Percentiles rank a stretch among this genome's conserved stretches.
These are phyloP conservation scores for Xerocomellus intermedius DNA, from an alignment of 768 basidiomycete species.

Conservation along the genomic window DNA sequence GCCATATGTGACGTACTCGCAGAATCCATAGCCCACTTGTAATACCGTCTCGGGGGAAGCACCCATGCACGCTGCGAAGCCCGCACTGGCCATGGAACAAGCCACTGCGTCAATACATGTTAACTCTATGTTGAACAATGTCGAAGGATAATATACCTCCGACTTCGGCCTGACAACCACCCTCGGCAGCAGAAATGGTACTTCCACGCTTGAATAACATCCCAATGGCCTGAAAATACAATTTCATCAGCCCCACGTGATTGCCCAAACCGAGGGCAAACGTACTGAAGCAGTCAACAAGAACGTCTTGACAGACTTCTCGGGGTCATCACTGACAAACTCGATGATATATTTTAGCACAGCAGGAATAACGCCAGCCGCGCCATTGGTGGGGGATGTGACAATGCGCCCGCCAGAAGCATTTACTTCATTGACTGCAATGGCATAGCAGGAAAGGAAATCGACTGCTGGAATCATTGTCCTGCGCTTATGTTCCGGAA, in stretches of 20 bases:
- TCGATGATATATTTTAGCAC: constrained; percentile 89
- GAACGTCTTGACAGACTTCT: constrained; percentile 87
- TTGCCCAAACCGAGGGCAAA: constrained; percentile 7
- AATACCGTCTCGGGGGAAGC: constrained; percentile 81
- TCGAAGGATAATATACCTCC: constrained; percentile 53
- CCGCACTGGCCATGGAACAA: constrained; percentile 93
- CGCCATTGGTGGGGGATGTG: constrained; percentile 92
- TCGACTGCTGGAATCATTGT: constrained; percentile 92
- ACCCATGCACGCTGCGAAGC: constrained; percentile 94
- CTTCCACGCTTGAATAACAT: constrained; percentile 98
- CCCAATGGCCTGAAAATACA: constrained; percentile 63
- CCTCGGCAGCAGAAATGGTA: constrained; percentile 94
- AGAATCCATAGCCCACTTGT: constrained; percentile 45
- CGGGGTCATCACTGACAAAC: constrained; percentile 89
- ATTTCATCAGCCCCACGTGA: constrained; percentile 6
- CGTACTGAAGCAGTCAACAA: constrained; percentile 82
- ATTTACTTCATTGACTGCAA: constrained; percentile 94
- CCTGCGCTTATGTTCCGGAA: constrained; percentile 50
- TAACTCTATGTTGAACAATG: not conserved
- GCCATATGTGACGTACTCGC: not conserved
- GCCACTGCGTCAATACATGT: constrained; percentile 55
- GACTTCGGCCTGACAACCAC: constrained; percentile 93
- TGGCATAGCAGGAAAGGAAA: constrained; percentile 91
- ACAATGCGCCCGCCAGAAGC: constrained; percentile 92
- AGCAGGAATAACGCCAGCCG: constrained; percentile 90